Evolutionary conservation across 352 stramenopile genomes (phyloP).

Genomic region (Phytopythium kandeliae): DNA sequence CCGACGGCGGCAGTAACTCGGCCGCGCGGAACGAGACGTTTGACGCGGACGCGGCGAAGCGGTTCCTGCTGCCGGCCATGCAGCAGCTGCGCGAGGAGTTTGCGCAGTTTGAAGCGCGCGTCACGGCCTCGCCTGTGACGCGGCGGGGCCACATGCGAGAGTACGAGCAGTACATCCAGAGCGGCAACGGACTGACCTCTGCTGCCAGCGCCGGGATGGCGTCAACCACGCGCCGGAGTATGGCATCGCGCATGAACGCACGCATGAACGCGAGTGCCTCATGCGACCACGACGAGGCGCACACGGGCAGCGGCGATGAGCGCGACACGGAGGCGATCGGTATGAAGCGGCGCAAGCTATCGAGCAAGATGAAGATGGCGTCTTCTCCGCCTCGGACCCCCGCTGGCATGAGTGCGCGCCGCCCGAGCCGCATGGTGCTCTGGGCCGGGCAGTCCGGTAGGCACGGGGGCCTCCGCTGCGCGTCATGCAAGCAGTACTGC

Average conservation of each 20-base stretch:
- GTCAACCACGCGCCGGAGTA: conserved; percentile 24
- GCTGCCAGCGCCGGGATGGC: conserved; percentile 10
- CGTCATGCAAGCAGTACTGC: conserved; percentile 80
- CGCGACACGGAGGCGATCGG: conserved; percentile 9
- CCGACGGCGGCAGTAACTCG: background rate
- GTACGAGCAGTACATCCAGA: conserved; percentile 29
- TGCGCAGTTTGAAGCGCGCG: conserved; percentile 36
- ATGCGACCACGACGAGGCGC: background rate
- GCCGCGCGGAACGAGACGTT: conserved; percentile 24
- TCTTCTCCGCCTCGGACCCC: conserved; percentile 10
- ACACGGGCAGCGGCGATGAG: conserved; percentile 1
- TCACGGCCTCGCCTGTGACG: conserved; percentile 20
- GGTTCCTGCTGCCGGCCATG: conserved; percentile 58
- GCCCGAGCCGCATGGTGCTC: conserved; percentile 67
- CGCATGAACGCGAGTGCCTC: conserved; percentile 5
- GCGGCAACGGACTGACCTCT: background rate
- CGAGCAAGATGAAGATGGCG: conserved; percentile 25
- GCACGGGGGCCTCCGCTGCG: conserved; percentile 65
- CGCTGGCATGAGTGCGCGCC: conserved; percentile 4
- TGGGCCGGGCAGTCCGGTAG: conserved; percentile 80
- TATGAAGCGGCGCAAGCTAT: conserved; percentile 10
- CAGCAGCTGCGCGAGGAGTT: conserved; percentile 55
- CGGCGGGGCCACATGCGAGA: conserved; percentile 51
- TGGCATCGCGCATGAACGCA: conserved; percentile 18
- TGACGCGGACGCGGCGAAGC: conserved; percentile 33